A percentile compares a stretch with the other conserved stretches of the same genome.
Conservation (phyloP, 2,329 filamentous ascomycete genomes). For the Ascochyta viciae-villosae region DNA sequence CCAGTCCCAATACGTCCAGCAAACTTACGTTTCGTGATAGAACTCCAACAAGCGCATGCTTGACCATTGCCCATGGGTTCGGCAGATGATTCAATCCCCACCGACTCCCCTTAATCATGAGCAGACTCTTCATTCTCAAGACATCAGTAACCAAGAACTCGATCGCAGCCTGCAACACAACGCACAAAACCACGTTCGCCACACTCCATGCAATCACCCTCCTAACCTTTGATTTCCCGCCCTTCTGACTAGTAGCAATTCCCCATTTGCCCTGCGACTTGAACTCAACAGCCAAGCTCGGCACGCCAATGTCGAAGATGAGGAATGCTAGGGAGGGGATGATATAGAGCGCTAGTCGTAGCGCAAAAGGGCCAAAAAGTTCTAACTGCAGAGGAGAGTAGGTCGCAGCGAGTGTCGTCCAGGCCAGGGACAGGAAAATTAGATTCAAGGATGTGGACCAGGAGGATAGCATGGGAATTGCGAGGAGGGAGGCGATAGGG, state of each 20-base stretch:
- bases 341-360: slow-evolving; percentile 75
- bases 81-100: slow-evolving; percentile 68
- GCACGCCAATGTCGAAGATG: slow-evolving; percentile 73
- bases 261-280: slow-evolving; percentile 69
- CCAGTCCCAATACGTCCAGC: background rate
- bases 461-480: slow-evolving; percentile 75
- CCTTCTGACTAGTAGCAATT: slow-evolving; percentile 52
- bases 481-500: slow-evolving; percentile 66
- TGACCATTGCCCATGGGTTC: slow-evolving; percentile 67
- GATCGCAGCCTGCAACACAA: slow-evolving; percentile 61
- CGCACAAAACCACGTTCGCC: slow-evolving; percentile 62
- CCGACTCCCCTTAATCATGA: slow-evolving; percentile 66
- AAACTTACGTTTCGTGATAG: slow-evolving; percentile 63
- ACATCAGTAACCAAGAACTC: slow-evolving; percentile 63
- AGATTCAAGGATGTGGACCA: slow-evolving; percentile 83
- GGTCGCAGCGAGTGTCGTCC: slow-evolving; percentile 81
- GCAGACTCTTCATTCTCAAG: slow-evolving; percentile 61
- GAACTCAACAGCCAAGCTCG: slow-evolving; percentile 71
- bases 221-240: slow-evolving; percentile 53
- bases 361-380: slow-evolving; percentile 70
- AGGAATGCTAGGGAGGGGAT: slow-evolving; percentile 76
- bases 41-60: slow-evolving; percentile 61
- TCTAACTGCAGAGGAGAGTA: slow-evolving; percentile 79
- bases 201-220: slow-evolving; percentile 62
- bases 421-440: slow-evolving; percentile 89